Evolutionary conservation across 2,329 filamentous ascomycete species (phyloP).

Genomic region (Ambrosiella beaveri): DNA sequence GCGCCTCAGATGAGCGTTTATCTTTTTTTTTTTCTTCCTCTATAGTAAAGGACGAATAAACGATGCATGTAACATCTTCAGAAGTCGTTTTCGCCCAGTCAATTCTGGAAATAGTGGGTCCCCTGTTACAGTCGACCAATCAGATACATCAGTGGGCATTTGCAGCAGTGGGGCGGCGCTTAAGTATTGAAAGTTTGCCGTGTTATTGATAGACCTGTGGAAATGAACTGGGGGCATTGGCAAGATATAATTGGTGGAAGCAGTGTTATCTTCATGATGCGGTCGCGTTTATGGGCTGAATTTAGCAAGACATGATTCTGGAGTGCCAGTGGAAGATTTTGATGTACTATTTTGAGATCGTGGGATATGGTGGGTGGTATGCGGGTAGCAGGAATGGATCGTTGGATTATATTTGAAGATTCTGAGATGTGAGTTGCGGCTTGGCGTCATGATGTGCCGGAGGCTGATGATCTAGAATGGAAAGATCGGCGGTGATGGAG

Average conservation of each 20-base stretch:
- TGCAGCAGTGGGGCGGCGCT: neutral
- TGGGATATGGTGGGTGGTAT: neutral
- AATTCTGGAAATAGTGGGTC: neutral
- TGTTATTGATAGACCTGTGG: neutral
- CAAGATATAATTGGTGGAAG: too few relatives aligned
- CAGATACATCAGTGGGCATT: neutral
- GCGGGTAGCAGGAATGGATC: neutral
- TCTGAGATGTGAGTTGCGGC: too few relatives aligned
- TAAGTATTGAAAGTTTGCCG: neutral
- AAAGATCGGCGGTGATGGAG: too few relatives aligned
- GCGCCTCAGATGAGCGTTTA: neutral
- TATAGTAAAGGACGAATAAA: neutral
- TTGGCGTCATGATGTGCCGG: neutral
- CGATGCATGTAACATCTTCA: neutral
- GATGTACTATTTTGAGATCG: neutral
- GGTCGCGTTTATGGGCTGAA: too few relatives aligned
- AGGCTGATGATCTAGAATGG: neutral
- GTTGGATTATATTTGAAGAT: neutral
- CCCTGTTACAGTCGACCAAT: neutral
- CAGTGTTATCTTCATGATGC: too few relatives aligned
- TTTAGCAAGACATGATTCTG: too few relatives aligned
- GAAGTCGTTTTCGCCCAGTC: too few relatives aligned
- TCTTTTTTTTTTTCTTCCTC: neutral
- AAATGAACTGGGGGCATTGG: neutral
- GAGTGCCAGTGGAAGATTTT: neutral